Base-by-base conservation (phyloP, 306 rosid species). In the Quercus berberidifolia region DNA sequence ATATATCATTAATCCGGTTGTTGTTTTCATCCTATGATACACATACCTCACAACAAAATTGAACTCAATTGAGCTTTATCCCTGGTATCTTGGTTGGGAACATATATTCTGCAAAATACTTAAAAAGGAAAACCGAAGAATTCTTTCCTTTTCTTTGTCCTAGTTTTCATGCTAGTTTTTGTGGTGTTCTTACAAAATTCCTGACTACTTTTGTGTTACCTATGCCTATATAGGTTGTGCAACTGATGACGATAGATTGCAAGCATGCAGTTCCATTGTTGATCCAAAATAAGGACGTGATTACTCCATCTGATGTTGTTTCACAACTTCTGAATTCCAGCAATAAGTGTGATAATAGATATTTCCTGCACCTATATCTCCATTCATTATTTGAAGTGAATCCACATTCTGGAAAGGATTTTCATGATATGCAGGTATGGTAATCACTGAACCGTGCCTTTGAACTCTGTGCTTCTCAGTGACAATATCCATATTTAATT, bases 301-400 rank as follows among this genome's bases (percentile, higher is more conserved):
- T 90, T 76, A 79, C 86, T 89, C 91, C 97, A 74, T 78, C 82
- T 26, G 98, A 95, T 81, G 99, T 90, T 79, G 94, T 91, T 81
- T 81, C 88, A 67, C 97, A 95, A 79, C 90, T 95, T 83, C 76
- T 90, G 68, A 80, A 81, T 71, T 90, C 96, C 15, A 80, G 71
- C 54, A 84, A 84, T 70, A 86, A 85, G 82, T 64, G 84, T 72
- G 97, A 92, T 83, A 75, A 77, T 85, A 87, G 91, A 90, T 89
- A 89, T 77, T 93, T 89, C 83, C 83, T 90, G 84, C 96, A 93
- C 82, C 81, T 83, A 19, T 95, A 95, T 80, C 92, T 95, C 81
- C 99, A 95, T 88, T 87, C 99, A 76, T 83, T 95, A 79, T 95
- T 93, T 87, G 99, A 88, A 91, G 98, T 88, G 74, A 85, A 89